phyloP scores from a whole-genome alignment of 73 alveolate genomes.

The Tetrahymena thermophila region DNA sequence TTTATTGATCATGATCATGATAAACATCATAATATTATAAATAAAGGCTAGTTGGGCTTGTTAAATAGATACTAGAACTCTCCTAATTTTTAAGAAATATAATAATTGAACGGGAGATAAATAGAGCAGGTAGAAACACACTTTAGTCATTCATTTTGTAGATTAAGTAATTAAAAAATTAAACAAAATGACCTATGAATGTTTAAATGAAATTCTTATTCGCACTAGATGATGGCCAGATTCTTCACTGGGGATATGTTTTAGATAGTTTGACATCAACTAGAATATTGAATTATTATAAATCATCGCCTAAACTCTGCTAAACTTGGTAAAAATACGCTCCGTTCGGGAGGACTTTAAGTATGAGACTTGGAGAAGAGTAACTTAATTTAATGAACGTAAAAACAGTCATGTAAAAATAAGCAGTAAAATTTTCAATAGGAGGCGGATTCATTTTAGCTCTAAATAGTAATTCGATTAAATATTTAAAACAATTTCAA shows the following conservation, averaged over 20 bases:
- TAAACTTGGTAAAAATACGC: neutral
- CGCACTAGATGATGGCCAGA: neutral
- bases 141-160: neutral
- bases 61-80: neutral
- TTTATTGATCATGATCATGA: neutral
- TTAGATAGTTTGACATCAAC: neutral
- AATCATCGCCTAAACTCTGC: neutral
- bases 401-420: neutral
- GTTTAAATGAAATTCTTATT: neutral
- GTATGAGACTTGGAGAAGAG: neutral
- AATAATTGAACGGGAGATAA: neutral
- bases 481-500: neutral
- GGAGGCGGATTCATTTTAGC: neutral
- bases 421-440: neutral
- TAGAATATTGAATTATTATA: neutral
- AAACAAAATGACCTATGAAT: neutral
- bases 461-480: neutral
- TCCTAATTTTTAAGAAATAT: neutral
- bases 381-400: neutral
- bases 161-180: neutral
- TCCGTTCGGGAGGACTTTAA: neutral
- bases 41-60: neutral
- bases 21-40: neutral
- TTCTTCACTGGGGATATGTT: neutral
- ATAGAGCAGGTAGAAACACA: neutral